Percentiles rank a stretch among this genome's conserved stretches.
Conservation (phyloP, 2,329 filamentous ascomycete genomes). For the Emmonsiellopsis sp. region DNA sequence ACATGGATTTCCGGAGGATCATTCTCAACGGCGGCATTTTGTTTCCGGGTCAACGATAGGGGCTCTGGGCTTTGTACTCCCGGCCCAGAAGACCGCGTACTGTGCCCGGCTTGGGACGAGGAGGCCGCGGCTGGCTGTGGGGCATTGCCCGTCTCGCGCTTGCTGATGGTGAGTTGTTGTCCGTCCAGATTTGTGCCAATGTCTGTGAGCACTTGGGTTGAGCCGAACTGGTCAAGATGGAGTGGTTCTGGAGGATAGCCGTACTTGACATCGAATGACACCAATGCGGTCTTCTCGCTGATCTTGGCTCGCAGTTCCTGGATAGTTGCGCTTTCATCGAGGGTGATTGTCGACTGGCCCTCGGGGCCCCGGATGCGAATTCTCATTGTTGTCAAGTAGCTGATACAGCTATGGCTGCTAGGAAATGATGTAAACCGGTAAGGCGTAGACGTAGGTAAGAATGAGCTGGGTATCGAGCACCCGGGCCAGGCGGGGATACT, state of each 20-base stretch:
- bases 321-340: conserved; percentile 54
- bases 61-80: conserved; percentile 9
- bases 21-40: conserved; percentile 28
- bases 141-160: conserved; percentile 25
- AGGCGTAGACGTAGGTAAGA: too few species aligned
- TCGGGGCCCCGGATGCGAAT: conserved; percentile 66
- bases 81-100: neutral
- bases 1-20: conserved; percentile 55
- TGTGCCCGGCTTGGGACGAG: neutral
- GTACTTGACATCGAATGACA: conserved; percentile 67
- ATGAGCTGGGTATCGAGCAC: too few species aligned
- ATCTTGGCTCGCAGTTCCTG: conserved; percentile 32
- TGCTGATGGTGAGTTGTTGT: conserved; percentile 57
- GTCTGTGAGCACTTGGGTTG: conserved; percentile 41
- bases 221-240: conserved; percentile 45
- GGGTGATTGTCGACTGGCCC: conserved; percentile 59
- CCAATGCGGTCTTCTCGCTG: conserved; percentile 53
- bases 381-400: conserved; percentile 44
- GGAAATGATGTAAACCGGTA: too few species aligned
- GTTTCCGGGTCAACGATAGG: conserved; percentile 24
- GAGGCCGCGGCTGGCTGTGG: neutral
- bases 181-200: conserved; percentile 55
- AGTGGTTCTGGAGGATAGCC: conserved; percentile 67
- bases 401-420: neutral
- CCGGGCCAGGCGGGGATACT: too few species aligned